A percentile compares a stretch with the other conserved stretches of the same genome.
Conservation (phyloP, 495 filamentous ascomycete species). For the Podospora pseudoanserina region DNA sequence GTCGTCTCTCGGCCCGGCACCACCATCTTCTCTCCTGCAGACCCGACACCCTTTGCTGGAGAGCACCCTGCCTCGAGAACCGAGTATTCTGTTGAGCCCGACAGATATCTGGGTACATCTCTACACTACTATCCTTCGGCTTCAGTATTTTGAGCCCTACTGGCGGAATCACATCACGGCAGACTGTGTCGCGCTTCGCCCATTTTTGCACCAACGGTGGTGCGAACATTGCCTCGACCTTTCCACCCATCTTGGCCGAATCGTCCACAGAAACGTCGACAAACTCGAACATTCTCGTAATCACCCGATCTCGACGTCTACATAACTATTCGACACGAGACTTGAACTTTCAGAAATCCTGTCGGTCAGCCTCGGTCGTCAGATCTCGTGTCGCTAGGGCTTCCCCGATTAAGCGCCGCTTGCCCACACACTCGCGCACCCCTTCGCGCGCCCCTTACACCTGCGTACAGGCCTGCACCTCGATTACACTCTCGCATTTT, state of each 20-base stretch:
- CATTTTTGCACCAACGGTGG: neutral
- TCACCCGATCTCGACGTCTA: neutral
- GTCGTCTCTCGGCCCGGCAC: neutral
- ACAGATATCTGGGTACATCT: neutral
- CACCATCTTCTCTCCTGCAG: neutral
- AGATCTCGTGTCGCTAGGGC: constrained; percentile 1
- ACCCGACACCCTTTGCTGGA: neutral
- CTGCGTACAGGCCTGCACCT: neutral
- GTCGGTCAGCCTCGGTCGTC: neutral
- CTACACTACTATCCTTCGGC: neutral
- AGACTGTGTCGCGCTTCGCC: neutral
- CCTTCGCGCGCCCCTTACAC: neutral
- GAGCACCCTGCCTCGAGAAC: neutral
- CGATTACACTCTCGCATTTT: neutral
- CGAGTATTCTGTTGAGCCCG: neutral
- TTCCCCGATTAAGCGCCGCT: neutral
- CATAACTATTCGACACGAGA: neutral
- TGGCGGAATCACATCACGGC: too few relatives aligned
- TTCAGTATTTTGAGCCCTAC: too few relatives aligned
- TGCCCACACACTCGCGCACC: neutral
- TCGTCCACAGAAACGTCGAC: neutral
- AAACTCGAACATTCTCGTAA: neutral
- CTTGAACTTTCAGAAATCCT: neutral
- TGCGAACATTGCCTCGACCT: neutral
- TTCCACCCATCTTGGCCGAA: neutral